Conservation (phyloP, 1,284 basidiomycete species). For the Neonothopanus nambi region DNA sequence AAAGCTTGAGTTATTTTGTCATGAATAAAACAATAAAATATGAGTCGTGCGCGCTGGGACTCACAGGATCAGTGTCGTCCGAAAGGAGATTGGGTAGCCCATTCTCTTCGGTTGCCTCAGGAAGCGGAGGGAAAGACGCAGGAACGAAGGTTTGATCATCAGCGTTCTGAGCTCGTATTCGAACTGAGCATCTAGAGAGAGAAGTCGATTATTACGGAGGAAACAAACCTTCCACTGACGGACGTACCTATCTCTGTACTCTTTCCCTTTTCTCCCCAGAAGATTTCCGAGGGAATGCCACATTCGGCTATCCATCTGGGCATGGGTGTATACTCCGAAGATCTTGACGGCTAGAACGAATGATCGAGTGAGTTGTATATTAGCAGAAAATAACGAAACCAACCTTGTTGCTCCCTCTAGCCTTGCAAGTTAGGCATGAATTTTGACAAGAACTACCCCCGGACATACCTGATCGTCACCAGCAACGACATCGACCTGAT, state of each 20-base stretch:
- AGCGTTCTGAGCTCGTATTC: constrained; percentile 6
- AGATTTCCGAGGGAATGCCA: constrained; percentile 61
- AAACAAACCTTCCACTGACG: background rate
- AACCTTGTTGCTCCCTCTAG: constrained; percentile 61
- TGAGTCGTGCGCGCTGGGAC: background rate
- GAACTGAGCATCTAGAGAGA: constrained; percentile 12
- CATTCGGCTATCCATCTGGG: constrained; percentile 51
- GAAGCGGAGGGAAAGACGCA: constrained; percentile 13
- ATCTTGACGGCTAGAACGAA: constrained; percentile 49
- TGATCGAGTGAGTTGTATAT: constrained; percentile 11
- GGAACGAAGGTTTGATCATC: constrained; percentile 15
- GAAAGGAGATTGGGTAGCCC: constrained; percentile 1
- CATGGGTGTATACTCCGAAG: constrained; percentile 67
- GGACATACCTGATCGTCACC: constrained; percentile 44
- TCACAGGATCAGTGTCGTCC: constrained; percentile 8
- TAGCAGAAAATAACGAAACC: background rate
- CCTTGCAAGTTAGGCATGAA: background rate
- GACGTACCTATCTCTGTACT: constrained; percentile 49
- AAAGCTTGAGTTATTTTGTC: background rate
- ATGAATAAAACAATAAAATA: too few relatives aligned
- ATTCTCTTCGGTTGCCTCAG: constrained; percentile 6
- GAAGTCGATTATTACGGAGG: background rate
- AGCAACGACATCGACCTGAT: constrained; percentile 61
- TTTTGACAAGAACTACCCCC: background rate
- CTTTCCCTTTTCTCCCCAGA: constrained; percentile 50